Conservation (phyloP, 768 basidiomycete species). For the Suillus plorans region DNA sequence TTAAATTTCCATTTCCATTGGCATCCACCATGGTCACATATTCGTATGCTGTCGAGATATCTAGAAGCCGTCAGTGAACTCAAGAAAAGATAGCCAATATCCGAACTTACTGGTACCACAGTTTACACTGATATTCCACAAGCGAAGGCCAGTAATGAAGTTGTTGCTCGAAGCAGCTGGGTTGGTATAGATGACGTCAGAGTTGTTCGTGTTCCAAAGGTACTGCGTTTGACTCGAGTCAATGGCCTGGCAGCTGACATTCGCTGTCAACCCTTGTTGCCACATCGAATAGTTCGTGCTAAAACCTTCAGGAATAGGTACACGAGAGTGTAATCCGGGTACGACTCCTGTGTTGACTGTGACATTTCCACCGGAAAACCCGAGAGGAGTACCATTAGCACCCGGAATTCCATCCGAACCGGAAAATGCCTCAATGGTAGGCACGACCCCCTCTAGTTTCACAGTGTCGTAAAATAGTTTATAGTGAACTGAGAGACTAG, state of each 20-base stretch:
- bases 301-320: not conserved
- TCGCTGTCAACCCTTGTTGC: conserved; percentile 10
- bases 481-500: not conserved
- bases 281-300: conserved; percentile 5
- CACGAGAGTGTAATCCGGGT: not conserved
- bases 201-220: not conserved
- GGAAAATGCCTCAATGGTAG: conserved; percentile 2
- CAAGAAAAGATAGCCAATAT: not conserved
- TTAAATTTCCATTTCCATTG: not conserved
- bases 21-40: conserved; percentile 9
- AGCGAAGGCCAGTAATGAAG: not conserved
- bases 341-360: not conserved
- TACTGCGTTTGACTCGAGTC: conserved; percentile 1
- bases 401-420: conserved; percentile 3
- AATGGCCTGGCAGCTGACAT: conserved; percentile 3
- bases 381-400: conserved; percentile 2
- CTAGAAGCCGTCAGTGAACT: not conserved
- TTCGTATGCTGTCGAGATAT: not conserved
- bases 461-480: not conserved
- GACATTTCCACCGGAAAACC: conserved; percentile 8
- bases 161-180: not conserved
- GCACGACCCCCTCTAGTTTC: conserved; percentile 4
- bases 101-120: conserved; percentile 1
- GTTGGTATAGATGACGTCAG: not conserved
- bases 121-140: conserved; percentile 8